These are phyloP conservation scores for Colletotrichum euphorbiae DNA, from an alignment of 2,329 filamentous ascomycete genomes.

Conservation along the genomic window DNA sequence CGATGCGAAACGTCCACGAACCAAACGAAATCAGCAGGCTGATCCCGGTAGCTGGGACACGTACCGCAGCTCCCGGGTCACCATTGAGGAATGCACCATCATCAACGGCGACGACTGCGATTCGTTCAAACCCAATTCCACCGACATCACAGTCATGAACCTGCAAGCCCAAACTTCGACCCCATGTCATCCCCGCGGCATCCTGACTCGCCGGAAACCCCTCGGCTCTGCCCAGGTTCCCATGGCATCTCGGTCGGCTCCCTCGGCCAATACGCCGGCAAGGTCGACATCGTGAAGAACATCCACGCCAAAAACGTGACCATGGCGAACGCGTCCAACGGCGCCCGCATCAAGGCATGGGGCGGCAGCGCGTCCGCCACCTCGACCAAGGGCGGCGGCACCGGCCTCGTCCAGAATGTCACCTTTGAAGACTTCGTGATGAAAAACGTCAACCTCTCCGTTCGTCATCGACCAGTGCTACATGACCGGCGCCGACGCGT, in stretches of 20 bases:
- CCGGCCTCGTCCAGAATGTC: slow-evolving; percentile 70
- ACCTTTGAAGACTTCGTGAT: slow-evolving; percentile 73
- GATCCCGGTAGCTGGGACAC: slow-evolving; percentile 77
- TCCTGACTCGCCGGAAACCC: slow-evolving; percentile 53
- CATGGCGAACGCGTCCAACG: slow-evolving; percentile 71
- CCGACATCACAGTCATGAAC: slow-evolving; percentile 75
- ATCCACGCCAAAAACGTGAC: slow-evolving; percentile 71
- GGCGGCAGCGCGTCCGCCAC: slow-evolving; percentile 56
- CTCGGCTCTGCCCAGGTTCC: slow-evolving; percentile 74
- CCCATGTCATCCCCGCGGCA: slow-evolving; percentile 75
- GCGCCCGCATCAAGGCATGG: slow-evolving; percentile 81
- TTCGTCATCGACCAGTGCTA: slow-evolving; percentile 47
- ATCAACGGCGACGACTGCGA: slow-evolving; percentile 78
- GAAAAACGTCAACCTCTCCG: slow-evolving; percentile 66
- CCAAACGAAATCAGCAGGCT: neutral
- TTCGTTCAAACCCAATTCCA: slow-evolving; percentile 80
- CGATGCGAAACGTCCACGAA: neutral
- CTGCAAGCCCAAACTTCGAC: slow-evolving; percentile 55
- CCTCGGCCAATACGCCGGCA: slow-evolving; percentile 73
- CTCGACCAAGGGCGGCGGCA: slow-evolving; percentile 73
- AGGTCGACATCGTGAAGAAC: slow-evolving; percentile 76
- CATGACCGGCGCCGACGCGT: slow-evolving; percentile 45
- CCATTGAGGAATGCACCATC: slow-evolving; percentile 74
- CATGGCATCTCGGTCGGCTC: slow-evolving; percentile 81
- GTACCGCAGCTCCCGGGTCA: slow-evolving; percentile 69